Evolutionary conservation across 768 basidiomycete species (phyloP).

Genomic region (Boletus sp.): DNA sequence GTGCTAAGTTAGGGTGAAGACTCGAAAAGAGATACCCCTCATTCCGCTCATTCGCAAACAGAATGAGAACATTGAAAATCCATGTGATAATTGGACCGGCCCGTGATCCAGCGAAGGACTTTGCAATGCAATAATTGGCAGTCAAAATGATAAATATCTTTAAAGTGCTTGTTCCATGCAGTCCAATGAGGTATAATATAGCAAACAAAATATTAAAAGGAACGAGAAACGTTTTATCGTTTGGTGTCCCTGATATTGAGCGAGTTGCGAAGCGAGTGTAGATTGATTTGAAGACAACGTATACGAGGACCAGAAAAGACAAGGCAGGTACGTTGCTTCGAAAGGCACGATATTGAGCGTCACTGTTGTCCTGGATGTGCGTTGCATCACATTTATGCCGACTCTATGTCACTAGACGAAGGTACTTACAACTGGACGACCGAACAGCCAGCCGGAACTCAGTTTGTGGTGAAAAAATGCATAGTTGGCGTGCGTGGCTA

Average conservation of each 20-base stretch:
- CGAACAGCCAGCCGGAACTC: slow-evolving; percentile 78
- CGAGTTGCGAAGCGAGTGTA: slow-evolving; percentile 36
- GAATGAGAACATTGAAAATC: slow-evolving; percentile 68
- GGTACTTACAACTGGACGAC: slow-evolving; percentile 67
- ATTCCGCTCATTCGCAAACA: slow-evolving; percentile 76
- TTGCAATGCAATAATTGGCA: slow-evolving; percentile 66
- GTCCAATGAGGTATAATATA: slow-evolving; percentile 56
- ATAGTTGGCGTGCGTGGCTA: slow-evolving; percentile 79
- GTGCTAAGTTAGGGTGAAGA: slow-evolving; percentile 52
- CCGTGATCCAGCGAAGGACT: slow-evolving; percentile 41
- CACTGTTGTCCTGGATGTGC: slow-evolving; percentile 80
- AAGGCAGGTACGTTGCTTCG: slow-evolving; percentile 75
- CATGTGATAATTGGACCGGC: slow-evolving; percentile 61
- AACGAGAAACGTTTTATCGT: slow-evolving; percentile 39
- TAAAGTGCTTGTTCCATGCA: slow-evolving; percentile 80
- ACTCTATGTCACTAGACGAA: neutral
- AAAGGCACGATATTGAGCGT: slow-evolving; percentile 87
- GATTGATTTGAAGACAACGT: slow-evolving; percentile 55
- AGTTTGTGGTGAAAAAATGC: slow-evolving; percentile 54
- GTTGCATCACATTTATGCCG: neutral
- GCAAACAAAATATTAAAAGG: slow-evolving; percentile 64
- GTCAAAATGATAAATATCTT: slow-evolving; percentile 76
- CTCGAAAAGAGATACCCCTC: slow-evolving; percentile 69
- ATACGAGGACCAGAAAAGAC: slow-evolving; percentile 43
- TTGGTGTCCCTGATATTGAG: slow-evolving; percentile 25